Conservation (phyloP, 768 basidiomycete species). For the Tephrocybe rancida region DNA sequence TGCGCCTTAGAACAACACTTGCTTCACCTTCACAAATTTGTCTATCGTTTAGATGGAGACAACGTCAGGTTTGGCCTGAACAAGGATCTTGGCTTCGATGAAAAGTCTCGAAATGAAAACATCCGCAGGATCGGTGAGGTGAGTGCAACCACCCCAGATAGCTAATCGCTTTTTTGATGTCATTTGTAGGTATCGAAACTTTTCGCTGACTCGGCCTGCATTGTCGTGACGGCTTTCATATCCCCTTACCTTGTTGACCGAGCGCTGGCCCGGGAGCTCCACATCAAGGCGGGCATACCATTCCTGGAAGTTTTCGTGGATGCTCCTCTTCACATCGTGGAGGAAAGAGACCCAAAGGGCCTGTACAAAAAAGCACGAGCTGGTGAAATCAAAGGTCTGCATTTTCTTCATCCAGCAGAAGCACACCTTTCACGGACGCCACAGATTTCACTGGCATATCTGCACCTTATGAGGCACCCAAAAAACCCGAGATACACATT, state of each 20-base stretch:
- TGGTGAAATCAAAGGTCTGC: slow-evolving; percentile 91
- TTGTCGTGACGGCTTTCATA: slow-evolving; percentile 95
- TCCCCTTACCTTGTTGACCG: slow-evolving; percentile 96
- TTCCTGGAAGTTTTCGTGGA: slow-evolving; percentile 97
- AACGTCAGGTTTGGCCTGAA: slow-evolving; percentile 95
- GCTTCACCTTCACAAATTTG: slow-evolving; percentile 80
- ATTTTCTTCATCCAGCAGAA: neutral
- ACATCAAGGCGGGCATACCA: slow-evolving; percentile 68
- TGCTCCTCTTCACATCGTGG: slow-evolving; percentile 86
- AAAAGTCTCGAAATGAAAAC: slow-evolving; percentile 90
- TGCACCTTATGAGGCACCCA: slow-evolving; percentile 93
- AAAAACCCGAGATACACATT: slow-evolving; percentile 87
- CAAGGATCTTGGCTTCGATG: slow-evolving; percentile 94
- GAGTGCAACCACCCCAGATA: slow-evolving; percentile 14
- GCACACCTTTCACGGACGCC: neutral
- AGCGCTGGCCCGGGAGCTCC: slow-evolving; percentile 77
- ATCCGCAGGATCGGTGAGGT: slow-evolving; percentile 98
- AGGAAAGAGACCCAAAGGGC: slow-evolving; percentile 95
- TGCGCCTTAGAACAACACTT: slow-evolving; percentile 97
- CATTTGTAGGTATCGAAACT: slow-evolving; percentile 84
- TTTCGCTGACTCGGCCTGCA: slow-evolving; percentile 85
- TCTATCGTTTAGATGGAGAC: slow-evolving; percentile 95
- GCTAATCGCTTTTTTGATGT: neutral
- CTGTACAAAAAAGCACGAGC: slow-evolving; percentile 95
- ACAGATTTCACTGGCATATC: slow-evolving; percentile 98